These are phyloP conservation scores for Microsporum audouinii DNA, from an alignment of 2,329 filamentous ascomycete genomes.

Conservation along the genomic window DNA sequence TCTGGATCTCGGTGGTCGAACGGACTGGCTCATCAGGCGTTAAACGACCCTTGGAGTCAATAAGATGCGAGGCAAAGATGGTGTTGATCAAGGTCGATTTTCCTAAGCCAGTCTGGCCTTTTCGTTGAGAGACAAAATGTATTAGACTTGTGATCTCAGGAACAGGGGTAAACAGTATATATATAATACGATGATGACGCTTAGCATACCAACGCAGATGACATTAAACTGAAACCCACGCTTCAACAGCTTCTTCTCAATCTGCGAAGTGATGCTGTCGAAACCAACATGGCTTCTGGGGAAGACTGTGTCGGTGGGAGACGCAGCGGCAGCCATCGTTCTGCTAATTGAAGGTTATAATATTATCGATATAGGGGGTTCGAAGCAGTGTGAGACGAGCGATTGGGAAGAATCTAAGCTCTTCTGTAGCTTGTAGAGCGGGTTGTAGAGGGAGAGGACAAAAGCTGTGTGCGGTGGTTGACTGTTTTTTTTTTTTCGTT, in stretches of 20 bases:
- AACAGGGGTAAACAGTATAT: neutral
- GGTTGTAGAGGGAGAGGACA: neutral
- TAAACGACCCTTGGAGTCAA: slow-evolving; percentile 95
- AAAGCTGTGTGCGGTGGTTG: too few relatives aligned
- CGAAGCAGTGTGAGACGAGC: neutral
- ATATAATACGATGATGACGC: neutral
- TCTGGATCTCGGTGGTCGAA: slow-evolving; percentile 94
- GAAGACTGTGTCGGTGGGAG: slow-evolving; percentile 45
- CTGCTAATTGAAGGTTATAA: neutral
- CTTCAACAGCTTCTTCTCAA: slow-evolving; percentile 98
- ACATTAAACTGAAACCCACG: slow-evolving; percentile 99
- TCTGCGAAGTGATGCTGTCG: slow-evolving; percentile 98
- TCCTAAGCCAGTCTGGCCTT: slow-evolving; percentile 95
- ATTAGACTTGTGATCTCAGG: neutral
- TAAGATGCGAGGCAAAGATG: slow-evolving; percentile 97
- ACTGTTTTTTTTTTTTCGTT: neutral
- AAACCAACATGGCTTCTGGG: slow-evolving; percentile 99
- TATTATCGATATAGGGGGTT: neutral
- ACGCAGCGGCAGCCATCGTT: slow-evolving; percentile 11
- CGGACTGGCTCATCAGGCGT: slow-evolving; percentile 85
- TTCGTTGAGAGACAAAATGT: neutral
- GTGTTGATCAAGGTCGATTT: slow-evolving; percentile 99
- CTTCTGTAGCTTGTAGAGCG: neutral
- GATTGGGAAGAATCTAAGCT: neutral
- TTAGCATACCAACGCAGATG: slow-evolving; percentile 86